These are phyloP conservation scores for Intubia oerlemansii DNA, from an alignment of 2,329 filamentous ascomycete species.

Conservation along the genomic window DNA sequence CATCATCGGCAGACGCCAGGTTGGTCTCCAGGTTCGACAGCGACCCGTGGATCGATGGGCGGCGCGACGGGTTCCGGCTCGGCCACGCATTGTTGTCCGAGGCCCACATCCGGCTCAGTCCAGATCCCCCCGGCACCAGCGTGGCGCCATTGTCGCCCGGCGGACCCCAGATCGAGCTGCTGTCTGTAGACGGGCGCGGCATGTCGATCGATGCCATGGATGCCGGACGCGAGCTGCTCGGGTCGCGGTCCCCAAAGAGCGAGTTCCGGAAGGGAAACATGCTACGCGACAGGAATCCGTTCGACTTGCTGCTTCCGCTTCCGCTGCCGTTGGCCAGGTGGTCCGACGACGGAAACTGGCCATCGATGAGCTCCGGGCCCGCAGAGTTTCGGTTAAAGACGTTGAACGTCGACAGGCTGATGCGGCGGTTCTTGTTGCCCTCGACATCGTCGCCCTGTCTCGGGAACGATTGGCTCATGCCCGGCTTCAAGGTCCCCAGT, in stretches of 20 bases:
- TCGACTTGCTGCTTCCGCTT: too few species aligned
- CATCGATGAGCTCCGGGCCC: constrained; percentile 21
- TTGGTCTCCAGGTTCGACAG: constrained; percentile 40
- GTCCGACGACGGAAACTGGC: constrained; percentile 7
- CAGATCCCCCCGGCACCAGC: too few species aligned
- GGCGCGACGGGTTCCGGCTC: constrained; percentile 50
- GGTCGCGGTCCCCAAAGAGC: constrained; percentile 30
- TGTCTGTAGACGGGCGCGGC: constrained; percentile 60
- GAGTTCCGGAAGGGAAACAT: constrained; percentile 24
- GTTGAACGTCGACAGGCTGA: constrained; percentile 37
- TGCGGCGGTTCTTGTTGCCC: constrained; percentile 28
- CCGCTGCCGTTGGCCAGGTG: too few species aligned
- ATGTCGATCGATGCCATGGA: constrained; percentile 51
- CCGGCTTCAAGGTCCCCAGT: constrained; percentile 46
- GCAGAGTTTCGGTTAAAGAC: constrained; percentile 32
- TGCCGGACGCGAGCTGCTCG: constrained; percentile 37
- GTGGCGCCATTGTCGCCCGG: constrained; percentile 20
- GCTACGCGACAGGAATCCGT: too few species aligned
- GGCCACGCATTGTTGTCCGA: constrained; percentile 29
- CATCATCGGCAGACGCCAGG: constrained; percentile 40
- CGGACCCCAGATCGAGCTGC: constrained; percentile 51
- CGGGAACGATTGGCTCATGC: constrained; percentile 62
- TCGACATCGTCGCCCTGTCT: constrained; percentile 35
- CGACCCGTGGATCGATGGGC: constrained; percentile 63
- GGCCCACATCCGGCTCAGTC: constrained; percentile 50